These are phyloP conservation scores for Fusarium protoensiforme DNA, from an alignment of 2,329 filamentous ascomycete species.

Conservation along the genomic window DNA sequence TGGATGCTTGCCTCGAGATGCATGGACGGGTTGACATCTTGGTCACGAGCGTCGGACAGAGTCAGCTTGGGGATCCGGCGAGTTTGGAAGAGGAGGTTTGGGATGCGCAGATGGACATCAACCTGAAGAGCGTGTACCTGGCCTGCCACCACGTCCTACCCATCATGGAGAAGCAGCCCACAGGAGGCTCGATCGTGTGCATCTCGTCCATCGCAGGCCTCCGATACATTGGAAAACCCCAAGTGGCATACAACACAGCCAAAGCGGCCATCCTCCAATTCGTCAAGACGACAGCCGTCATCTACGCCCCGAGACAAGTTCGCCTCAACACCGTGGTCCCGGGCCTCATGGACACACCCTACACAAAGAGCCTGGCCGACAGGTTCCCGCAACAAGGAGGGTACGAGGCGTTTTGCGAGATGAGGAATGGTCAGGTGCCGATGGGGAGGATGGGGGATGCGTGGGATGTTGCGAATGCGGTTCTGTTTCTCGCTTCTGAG, in stretches of 20 bases:
- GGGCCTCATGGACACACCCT: constrained; percentile 66
- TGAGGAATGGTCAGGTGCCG: constrained; percentile 66
- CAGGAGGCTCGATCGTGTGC: constrained; percentile 57
- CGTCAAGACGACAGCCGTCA: constrained; percentile 60
- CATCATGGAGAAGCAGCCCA: constrained; percentile 61
- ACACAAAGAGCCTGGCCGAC: constrained; percentile 57
- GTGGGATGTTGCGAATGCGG: constrained; percentile 68
- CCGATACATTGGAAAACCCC: constrained; percentile 59
- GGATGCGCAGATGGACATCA: constrained; percentile 65
- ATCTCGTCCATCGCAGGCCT: constrained; percentile 63
- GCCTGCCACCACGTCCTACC: constrained; percentile 64
- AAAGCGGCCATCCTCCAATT: constrained; percentile 65
- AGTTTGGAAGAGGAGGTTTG: constrained; percentile 60
- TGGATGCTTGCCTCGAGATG: constrained; percentile 62
- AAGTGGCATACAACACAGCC: constrained; percentile 64
- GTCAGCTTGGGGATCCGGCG: constrained; percentile 62
- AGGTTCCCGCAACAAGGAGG: constrained; percentile 57
- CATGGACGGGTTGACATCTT: constrained; percentile 69
- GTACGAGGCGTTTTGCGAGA: constrained; percentile 61
- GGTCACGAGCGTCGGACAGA: constrained; percentile 69
- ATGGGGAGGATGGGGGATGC: constrained; percentile 69
- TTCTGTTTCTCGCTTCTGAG: constrained; percentile 66
- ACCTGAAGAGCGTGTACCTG: constrained; percentile 66
- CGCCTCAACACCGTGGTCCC: constrained; percentile 66
- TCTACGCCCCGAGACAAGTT: constrained; percentile 59